phyloP scores from a whole-genome alignment of 2,329 filamentous ascomycete species.

The Cladophialophora exuberans region DNA sequence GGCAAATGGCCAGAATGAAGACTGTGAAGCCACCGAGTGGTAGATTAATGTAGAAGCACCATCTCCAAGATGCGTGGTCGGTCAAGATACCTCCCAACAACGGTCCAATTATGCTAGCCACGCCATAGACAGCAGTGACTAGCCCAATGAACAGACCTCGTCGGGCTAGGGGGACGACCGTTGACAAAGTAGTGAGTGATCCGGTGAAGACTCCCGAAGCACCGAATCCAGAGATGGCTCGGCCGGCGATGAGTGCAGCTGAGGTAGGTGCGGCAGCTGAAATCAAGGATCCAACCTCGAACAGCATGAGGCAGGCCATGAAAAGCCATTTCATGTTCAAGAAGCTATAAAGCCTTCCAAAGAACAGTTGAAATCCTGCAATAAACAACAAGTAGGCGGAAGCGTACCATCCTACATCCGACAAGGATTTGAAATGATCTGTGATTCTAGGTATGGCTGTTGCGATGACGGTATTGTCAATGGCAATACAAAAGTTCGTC shows the following conservation, averaged over 20 bases:
- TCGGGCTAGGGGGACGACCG: conserved; percentile 33
- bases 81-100: conserved; percentile 49
- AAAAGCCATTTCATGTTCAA: conserved; percentile 50
- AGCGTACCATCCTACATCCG: conserved; percentile 55
- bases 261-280: conserved; percentile 45
- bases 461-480: conserved; percentile 42
- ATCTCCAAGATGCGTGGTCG: conserved; percentile 36
- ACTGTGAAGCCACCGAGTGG: conserved; percentile 43
- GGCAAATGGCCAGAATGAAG: too few relatives aligned
- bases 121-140: conserved; percentile 33
- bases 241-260: conserved; percentile 44
- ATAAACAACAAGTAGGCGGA: conserved; percentile 50
- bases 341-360: conserved; percentile 49
- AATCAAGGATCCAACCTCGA: conserved; percentile 46
- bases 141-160: conserved; percentile 31
- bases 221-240: conserved; percentile 47
- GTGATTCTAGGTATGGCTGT: conserved; percentile 54
- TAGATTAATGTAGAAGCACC: conserved; percentile 34
- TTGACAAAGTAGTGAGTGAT: conserved; percentile 34
- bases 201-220: conserved; percentile 45
- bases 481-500: too few relatives aligned
- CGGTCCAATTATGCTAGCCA: conserved; percentile 44
- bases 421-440: conserved; percentile 50
- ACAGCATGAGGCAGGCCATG: conserved; percentile 43
- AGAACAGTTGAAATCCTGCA: conserved; percentile 29